Evolutionary conservation across 164 flowering plant species (phyloP).

Genomic region (Stephania cephalantha): DNA sequence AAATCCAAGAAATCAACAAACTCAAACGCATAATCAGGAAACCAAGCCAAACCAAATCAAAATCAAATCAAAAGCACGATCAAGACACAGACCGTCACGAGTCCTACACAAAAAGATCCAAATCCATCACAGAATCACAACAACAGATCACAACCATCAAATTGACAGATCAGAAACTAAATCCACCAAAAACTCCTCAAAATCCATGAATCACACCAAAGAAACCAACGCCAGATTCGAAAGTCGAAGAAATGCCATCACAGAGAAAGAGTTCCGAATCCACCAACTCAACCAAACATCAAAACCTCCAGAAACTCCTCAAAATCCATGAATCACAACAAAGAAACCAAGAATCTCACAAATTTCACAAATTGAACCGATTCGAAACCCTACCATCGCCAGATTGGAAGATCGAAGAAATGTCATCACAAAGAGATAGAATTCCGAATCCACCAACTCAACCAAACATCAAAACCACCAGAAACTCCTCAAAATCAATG

Average conservation of each 20-base stretch:
- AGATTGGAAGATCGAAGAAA: not conserved
- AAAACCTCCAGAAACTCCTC: no score
- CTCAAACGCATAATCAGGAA: not conserved
- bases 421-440: not conserved
- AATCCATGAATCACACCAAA: not conserved
- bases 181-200: not conserved
- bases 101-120: not conserved
- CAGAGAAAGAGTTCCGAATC: not conserved
- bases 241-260: not conserved
- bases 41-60: not conserved
- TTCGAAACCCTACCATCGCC: not conserved
- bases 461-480: no score
- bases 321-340: not conserved
- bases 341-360: not conserved
- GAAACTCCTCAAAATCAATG: not conserved
- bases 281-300: no score
- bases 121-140: not conserved
- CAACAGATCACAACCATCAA: not conserved
- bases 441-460: no score
- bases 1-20: not conserved
- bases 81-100: not conserved
- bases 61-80: not conserved
- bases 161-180: no score
- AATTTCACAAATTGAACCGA: not conserved
- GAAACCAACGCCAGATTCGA: not conserved